Conservation (phyloP, 495 filamentous ascomycete species). For the Aspergillus carlsbadensis region DNA sequence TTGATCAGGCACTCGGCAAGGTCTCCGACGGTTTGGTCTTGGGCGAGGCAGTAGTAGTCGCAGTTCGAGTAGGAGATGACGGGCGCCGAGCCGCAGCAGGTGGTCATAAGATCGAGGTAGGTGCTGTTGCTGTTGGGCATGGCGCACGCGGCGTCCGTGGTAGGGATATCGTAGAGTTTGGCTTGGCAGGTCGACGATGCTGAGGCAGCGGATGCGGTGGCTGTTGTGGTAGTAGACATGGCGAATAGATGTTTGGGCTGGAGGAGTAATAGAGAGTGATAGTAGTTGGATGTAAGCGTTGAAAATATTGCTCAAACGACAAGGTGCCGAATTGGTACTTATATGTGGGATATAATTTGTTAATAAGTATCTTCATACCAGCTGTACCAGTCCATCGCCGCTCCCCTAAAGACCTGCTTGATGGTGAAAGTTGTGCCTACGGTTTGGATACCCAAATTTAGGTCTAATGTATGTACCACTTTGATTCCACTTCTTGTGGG, state of each 20-base stretch:
- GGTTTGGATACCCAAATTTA: no score
- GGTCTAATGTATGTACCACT: no score
- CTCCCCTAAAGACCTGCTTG: no score
- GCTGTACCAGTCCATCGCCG: no score
- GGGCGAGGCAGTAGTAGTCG: slow-evolving; percentile 43
- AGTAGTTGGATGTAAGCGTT: no score
- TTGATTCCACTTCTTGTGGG: no score
- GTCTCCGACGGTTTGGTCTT: slow-evolving; percentile 33
- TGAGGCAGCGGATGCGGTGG: slow-evolving; percentile 24
- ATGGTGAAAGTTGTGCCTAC: no score
- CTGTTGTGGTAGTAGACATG: slow-evolving; percentile 20
- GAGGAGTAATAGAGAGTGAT: no score
- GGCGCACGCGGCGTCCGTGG: slow-evolving; percentile 39
- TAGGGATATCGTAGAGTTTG: slow-evolving; percentile 36
- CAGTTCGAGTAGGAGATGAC: slow-evolving; percentile 43
- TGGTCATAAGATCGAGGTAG: slow-evolving; percentile 36
- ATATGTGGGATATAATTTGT: no score
- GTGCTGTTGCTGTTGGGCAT: slow-evolving; percentile 26
- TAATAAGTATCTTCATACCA: no score
- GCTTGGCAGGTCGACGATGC: slow-evolving; percentile 28
- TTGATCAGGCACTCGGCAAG: slow-evolving; percentile 37
- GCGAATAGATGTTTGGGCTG: neutral
- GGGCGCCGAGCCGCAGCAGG: slow-evolving; percentile 36
- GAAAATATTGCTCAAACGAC: no score
- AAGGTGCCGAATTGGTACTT: no score